These are phyloP conservation scores for Cucumis hystrix DNA, from an alignment of 306 rosid genomes.

Conservation along the genomic window DNA sequence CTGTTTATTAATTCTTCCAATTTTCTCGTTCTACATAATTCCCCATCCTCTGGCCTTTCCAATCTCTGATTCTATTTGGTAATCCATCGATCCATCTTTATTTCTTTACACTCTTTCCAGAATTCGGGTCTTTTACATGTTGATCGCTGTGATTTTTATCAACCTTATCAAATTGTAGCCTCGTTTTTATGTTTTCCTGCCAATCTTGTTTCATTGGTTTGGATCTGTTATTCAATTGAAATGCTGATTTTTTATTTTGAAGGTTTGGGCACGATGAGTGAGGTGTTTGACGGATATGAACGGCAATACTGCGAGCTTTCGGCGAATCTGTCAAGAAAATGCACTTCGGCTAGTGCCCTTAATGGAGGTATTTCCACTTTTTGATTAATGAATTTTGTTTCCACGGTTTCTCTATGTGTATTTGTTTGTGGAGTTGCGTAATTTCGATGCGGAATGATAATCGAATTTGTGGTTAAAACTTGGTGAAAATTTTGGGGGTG, in stretches of 20 bases:
- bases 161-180: neutral
- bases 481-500: neutral
- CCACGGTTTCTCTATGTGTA: neutral
- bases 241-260: neutral
- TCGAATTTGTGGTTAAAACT: neutral
- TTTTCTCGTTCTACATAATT: neutral
- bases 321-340: slow-evolving; percentile 55
- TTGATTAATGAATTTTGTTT: neutral
- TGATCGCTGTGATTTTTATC: neutral
- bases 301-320: slow-evolving; percentile 80
- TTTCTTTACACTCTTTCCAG: neutral
- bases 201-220: neutral
- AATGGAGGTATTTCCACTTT: slow-evolving; percentile 47
- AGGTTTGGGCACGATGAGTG: slow-evolving; percentile 46
- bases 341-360: slow-evolving; percentile 50
- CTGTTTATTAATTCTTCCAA: neutral
- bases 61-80: neutral
- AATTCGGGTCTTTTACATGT: neutral
- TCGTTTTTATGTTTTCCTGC: neutral
- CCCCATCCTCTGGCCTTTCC: neutral
- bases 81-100: neutral
- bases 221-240: neutral
- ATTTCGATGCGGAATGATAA: neutral
- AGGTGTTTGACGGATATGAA: slow-evolving; percentile 78
- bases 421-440: neutral